phyloP scores from a whole-genome alignment of 2,329 filamentous ascomycete genomes.

The Ceratocystis cacaofunesta region DNA sequence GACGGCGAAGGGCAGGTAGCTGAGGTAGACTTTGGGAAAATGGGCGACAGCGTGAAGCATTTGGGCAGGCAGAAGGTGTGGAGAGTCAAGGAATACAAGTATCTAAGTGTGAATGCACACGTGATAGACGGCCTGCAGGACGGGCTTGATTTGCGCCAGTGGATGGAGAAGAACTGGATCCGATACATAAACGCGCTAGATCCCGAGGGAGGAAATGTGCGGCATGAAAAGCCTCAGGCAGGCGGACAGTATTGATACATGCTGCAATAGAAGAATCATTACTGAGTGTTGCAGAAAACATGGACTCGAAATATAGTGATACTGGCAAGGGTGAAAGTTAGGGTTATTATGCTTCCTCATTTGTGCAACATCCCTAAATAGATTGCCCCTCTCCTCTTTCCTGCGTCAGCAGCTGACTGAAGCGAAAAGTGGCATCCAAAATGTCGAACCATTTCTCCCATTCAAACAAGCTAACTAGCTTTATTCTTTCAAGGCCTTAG shows the following conservation, averaged over 20 bases:
- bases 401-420: neutral
- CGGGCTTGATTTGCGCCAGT: constrained; percentile 17
- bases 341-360: neutral
- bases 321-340: neutral
- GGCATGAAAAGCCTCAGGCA: constrained; percentile 17
- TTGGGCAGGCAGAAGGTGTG: constrained; percentile 10
- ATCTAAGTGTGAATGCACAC: constrained; percentile 15
- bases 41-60: constrained; percentile 10
- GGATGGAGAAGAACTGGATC: constrained; percentile 17
- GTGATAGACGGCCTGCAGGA: constrained; percentile 16
- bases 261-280: neutral
- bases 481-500: too few relatives aligned
- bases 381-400: neutral
- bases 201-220: constrained; percentile 1
- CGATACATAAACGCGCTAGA: constrained; percentile 18
- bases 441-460: neutral
- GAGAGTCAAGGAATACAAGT: constrained; percentile 13
- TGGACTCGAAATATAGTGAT: neutral
- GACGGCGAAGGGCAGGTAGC: constrained; percentile 9
- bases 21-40: constrained; percentile 11
- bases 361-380: neutral
- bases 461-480: neutral
- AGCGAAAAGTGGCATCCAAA: neutral
- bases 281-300: neutral
- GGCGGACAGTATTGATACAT: constrained; percentile 17